Evolutionary conservation across 495 filamentous ascomycete species (phyloP).

Genomic region (Talaromyces nanjingensis): DNA sequence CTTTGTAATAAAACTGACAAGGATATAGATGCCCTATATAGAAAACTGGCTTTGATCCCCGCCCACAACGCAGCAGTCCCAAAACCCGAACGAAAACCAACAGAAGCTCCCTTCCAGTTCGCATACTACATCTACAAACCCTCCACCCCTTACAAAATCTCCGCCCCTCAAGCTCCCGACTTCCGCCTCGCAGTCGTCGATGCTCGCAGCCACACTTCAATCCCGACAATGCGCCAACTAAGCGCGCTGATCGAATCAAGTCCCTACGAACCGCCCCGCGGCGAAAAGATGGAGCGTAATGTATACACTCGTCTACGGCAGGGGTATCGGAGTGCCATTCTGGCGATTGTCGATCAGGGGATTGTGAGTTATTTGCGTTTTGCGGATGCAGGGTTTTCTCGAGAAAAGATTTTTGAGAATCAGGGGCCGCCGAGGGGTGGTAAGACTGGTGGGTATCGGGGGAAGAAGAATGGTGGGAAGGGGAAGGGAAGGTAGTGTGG

Average conservation of each 20-base stretch:
- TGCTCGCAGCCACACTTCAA: constrained; percentile 54
- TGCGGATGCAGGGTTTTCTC: constrained; percentile 70
- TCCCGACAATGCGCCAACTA: constrained; percentile 69
- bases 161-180: constrained; percentile 66
- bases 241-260: constrained; percentile 59
- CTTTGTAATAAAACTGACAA: constrained; percentile 1
- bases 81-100: constrained; percentile 12
- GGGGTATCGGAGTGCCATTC: constrained; percentile 72
- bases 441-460: constrained; percentile 28
- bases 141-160: constrained; percentile 62
- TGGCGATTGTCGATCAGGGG: constrained; percentile 86
- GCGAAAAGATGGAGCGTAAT: constrained; percentile 41
- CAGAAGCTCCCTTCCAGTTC: constrained; percentile 54
- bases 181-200: constrained; percentile 76
- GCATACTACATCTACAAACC: constrained; percentile 79
- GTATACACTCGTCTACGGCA: constrained; percentile 72
- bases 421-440: constrained; percentile 19
- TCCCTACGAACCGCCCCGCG: constrained; percentile 54
- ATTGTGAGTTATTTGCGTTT: constrained; percentile 81
- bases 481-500: constrained; percentile 19
- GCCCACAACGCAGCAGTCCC: constrained; percentile 53
- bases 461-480: constrained; percentile 28
- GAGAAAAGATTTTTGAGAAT: constrained; percentile 59
- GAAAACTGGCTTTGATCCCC: constrained; percentile 66
- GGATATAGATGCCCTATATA: constrained; percentile 57